Evolutionary conservation across 2,329 filamentous ascomycete species (phyloP).

Genomic region (Dactylellina haptotyla): DNA sequence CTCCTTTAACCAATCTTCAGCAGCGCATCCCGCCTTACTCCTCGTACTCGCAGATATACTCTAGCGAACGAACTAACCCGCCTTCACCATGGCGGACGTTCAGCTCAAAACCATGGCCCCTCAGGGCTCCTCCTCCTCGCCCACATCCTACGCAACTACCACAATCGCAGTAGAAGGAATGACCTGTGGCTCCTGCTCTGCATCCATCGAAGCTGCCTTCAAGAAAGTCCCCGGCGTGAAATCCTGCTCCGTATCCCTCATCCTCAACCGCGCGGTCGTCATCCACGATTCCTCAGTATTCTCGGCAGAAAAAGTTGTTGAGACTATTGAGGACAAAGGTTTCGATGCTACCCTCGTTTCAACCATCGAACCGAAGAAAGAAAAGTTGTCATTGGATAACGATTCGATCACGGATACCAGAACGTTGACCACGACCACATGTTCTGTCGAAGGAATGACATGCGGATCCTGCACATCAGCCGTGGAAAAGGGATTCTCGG

Average conservation of each 20-base stretch:
- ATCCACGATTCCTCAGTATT: conserved; percentile 73
- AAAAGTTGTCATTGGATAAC: conserved; percentile 36
- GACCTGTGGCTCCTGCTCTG: conserved; percentile 91
- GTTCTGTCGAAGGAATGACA: conserved; percentile 89
- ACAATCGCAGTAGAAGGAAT: conserved; percentile 93
- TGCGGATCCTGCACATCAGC: conserved; percentile 95
- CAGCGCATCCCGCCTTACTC: not conserved
- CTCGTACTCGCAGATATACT: not conserved
- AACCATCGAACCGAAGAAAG: conserved; percentile 63
- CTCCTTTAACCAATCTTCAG: not conserved
- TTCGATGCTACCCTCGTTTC: conserved; percentile 88
- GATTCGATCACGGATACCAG: conserved; percentile 1
- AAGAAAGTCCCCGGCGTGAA: conserved; percentile 79
- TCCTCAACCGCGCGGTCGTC: conserved; percentile 90
- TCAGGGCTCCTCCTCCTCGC: conserved; percentile 9
- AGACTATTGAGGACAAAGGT: conserved; percentile 81
- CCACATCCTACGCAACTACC: conserved; percentile 69
- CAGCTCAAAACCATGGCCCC: conserved; percentile 50
- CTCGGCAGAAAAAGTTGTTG: conserved; percentile 24
- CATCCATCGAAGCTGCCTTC: conserved; percentile 83
- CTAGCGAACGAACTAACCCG: conserved; percentile 16
- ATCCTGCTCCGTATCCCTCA: conserved; percentile 92
- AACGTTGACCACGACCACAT: conserved; percentile 83
- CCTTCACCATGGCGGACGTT: conserved; percentile 37
- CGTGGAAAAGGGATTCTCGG: conserved; percentile 90